phyloP scores from a whole-genome alignment of 495 filamentous ascomycete species.

The Penicillium angulare region DNA sequence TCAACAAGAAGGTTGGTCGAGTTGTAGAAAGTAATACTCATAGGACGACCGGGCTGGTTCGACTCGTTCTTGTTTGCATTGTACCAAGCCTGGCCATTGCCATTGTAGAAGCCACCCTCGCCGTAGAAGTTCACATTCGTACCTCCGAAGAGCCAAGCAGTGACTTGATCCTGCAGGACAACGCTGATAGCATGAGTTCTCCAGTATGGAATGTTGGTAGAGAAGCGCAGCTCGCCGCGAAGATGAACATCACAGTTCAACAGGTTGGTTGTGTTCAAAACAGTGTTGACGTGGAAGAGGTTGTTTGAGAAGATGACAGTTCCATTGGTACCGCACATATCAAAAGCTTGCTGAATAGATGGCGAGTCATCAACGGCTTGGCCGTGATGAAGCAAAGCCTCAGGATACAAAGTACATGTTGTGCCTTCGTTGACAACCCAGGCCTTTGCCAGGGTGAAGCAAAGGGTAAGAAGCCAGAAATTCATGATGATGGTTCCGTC shows the following conservation, averaged over 20 bases:
- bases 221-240: conserved; percentile 37
- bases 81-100: conserved; percentile 49
- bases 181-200: conserved; percentile 36
- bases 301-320: conserved; percentile 36
- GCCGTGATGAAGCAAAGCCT: conserved; percentile 11
- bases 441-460: conserved; percentile 11
- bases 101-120: conserved; percentile 42
- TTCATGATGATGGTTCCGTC: conserved; percentile 1
- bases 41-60: conserved; percentile 46
- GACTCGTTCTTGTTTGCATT: conserved; percentile 22
- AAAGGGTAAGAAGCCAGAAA: conserved; percentile 9
- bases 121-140: conserved; percentile 37
- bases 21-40: conserved; percentile 37
- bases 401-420: conserved; percentile 17
- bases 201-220: conserved; percentile 47
- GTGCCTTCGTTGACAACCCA: conserved; percentile 20
- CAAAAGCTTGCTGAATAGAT: conserved; percentile 42
- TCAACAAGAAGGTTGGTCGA: conserved; percentile 32
- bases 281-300: conserved; percentile 39
- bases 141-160: conserved; percentile 46
- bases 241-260: conserved; percentile 38
- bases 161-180: conserved; percentile 48
- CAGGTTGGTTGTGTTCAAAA: conserved; percentile 45
- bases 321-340: conserved; percentile 38
- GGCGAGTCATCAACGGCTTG: conserved; percentile 35